Evolutionary conservation across 1,139 yeast genomes (phyloP), one percentile per base, ranked within the genome.

Genomic region (Wickerhamiella pararugosa): DNA sequence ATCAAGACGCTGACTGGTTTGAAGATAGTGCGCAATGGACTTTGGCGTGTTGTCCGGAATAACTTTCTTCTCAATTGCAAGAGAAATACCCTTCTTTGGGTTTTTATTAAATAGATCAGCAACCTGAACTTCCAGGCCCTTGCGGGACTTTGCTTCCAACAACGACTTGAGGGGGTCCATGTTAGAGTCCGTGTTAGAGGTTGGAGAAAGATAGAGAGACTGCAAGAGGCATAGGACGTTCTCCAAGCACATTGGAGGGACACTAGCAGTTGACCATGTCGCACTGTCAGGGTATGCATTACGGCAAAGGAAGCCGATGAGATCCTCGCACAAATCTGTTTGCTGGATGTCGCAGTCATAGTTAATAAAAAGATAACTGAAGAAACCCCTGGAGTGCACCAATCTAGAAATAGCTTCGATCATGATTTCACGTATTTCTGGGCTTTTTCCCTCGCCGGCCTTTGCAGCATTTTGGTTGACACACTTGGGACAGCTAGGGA

Each of bases 341-440:
- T 92, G 73, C 49, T 86, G 94, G 50, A 86, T 78, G 55, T 86
- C 92, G 61, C 97, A 90, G 60, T 92, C 98, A 56, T 77, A 92
- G 45, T 79, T 79, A 43, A 82, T 77, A 56, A 81, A 90, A 34
- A 86, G 61, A 39, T 75, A 72, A 8, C 87, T 74, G 59, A 87
- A 86, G 47, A 84, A 79, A 4, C 73, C 64, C 1, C 94, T 92
- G 0, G 83, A 75, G 47, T 94, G 73, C 4, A 84, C 73, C 41
- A 90, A 63, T 38, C 84, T 73, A 6, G 95, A 79, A 4, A 90
- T 63, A 10, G 90, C 76, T 58, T 92, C 98, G 35, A 87, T 71
- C 53, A 92, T 68, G 51, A 82, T 69, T 57, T 90, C 98, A 51
- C 90, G 79, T 2, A 77, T 66, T 45, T 71, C 68, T 29, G 73